Evolutionary conservation across 129 eudicot genomes (phyloP), one percentile per base, ranked within the genome.

Genomic region (Escallonia rubra): DNA sequence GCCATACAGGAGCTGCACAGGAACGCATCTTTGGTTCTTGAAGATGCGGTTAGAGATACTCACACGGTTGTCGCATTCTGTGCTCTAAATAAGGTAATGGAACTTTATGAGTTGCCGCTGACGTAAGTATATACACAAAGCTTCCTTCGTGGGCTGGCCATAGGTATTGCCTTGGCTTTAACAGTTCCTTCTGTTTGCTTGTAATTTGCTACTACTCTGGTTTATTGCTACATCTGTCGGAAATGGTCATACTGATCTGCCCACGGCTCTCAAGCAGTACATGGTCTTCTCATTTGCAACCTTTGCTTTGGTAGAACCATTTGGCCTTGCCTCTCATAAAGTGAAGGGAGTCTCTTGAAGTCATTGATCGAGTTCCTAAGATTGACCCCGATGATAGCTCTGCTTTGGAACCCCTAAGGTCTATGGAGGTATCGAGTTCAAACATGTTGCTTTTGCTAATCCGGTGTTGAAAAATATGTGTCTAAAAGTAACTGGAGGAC

Each of bases 211-310:
- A 61, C 77, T 85, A 44, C 91, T 85, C 8, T 79, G 91, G 87
- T 85, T 81, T 73, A 76, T 83, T 50, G 78, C 82, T n/a, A 23
- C 70, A 51, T 70, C 82, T 0, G 76, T 85, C 2, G 76, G 66
- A 77, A 76, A 85, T 34, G 76, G 53, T 47, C 8, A 82, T 47
- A 76, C 64, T 34, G 74, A 76, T 63, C 83, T 85, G 55, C 73
- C 80, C 4, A 65, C 80, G 46, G 91, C 91, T 66, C 80, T 85
- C 52, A 82, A 80, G 75, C 87, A 60, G 59, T 85, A 73, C 68
- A 79, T 85, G 55, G 87, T 85, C 54, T 74, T 85, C 76, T 73
- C 91, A 38, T 82, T 85, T 60, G 81, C 84, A 42, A 85, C 91
- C 11, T 85, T 85, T 59, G 76, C 87, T 2, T 69, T 79, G 4